A percentile compares a stretch with the other conserved stretches of the same genome.
These are phyloP conservation scores for Trichopus zeylanicus DNA, from an alignment of 116 monocot species.

Conservation along the genomic window DNA sequence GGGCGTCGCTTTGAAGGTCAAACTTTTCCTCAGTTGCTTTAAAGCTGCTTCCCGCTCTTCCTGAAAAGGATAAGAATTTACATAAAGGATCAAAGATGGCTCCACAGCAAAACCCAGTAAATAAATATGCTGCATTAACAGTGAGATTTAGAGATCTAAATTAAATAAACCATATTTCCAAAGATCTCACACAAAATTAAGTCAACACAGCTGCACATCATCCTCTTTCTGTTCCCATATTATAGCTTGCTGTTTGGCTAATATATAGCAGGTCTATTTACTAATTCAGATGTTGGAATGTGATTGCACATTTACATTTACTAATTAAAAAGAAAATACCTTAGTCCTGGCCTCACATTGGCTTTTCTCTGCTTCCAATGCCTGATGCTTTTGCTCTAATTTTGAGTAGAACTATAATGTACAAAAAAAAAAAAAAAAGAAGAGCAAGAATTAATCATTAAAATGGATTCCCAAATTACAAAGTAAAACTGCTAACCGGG, in stretches of 20 bases:
- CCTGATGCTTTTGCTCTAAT: conserved; percentile 84
- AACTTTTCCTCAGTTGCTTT: conserved; percentile 34
- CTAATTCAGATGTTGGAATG: too few relatives aligned
- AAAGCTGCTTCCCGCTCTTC: conserved; percentile 37
- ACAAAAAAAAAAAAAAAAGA: not conserved
- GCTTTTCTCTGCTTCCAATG: conserved; percentile 73
- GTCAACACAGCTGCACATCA: too few relatives aligned
- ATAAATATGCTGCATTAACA: too few relatives aligned
- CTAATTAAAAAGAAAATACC: conserved; percentile 20
- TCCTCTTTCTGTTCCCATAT: too few relatives aligned
- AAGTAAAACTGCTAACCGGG: not conserved
- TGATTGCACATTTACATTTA: too few relatives aligned
- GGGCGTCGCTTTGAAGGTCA: conserved; percentile 35
- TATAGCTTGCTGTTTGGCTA: too few relatives aligned
- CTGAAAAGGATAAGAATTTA: conserved; percentile 13
- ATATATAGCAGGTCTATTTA: too few relatives aligned
- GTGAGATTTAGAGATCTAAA: too few relatives aligned
- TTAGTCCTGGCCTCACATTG: conserved; percentile 46
- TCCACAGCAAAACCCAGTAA: not conserved
- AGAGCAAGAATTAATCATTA: not conserved
- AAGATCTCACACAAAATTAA: too few relatives aligned
- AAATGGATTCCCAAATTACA: not conserved
- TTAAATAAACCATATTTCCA: too few relatives aligned
- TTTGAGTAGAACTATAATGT: conserved; percentile 92
- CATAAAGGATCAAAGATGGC: not conserved